These are phyloP conservation scores for Albugo candida DNA, from an alignment of 352 stramenopile species.

Conservation along the genomic window DNA sequence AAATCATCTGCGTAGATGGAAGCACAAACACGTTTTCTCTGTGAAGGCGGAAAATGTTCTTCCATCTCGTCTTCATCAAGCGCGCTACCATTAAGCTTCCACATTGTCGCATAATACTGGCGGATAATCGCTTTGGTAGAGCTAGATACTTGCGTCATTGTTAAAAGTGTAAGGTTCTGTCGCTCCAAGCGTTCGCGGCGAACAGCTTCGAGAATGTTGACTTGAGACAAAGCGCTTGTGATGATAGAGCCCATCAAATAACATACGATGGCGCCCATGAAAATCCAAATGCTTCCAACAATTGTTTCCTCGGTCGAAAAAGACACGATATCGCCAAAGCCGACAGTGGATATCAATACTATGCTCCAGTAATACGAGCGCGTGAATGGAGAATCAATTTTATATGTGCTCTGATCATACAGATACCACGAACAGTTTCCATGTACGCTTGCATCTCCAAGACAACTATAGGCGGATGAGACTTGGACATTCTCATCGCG, in stretches of 20 bases:
- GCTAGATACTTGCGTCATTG: conserved; percentile 19
- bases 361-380: conserved; percentile 50
- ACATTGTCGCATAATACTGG: conserved; percentile 51
- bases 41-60: conserved; percentile 15
- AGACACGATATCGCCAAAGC: conserved; percentile 26
- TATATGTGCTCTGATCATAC: conserved; percentile 35
- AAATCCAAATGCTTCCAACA: conserved; percentile 45
- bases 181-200: conserved; percentile 28
- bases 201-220: conserved; percentile 24
- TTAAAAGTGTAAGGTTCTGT: conserved; percentile 36
- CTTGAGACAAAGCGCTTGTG: conserved; percentile 31
- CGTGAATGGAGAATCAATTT: conserved; percentile 36
- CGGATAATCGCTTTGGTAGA: conserved; percentile 29
- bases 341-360: conserved; percentile 45
- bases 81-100: conserved; percentile 43
- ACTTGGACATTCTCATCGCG: conserved; percentile 9
- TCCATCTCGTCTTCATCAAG: conserved; percentile 29
- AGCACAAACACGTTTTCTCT: no score
- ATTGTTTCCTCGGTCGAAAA: conserved; percentile 19
- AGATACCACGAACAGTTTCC: conserved; percentile 56
- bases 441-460: conserved; percentile 24
- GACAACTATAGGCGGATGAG: conserved; percentile 14
- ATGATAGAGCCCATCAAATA: conserved; percentile 43
- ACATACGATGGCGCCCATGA: conserved; percentile 47
- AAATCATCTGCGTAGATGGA: no score